Evolutionary conservation across 192 early-diverging fungal species (phyloP).

Genomic region (Backusella australiensis): DNA sequence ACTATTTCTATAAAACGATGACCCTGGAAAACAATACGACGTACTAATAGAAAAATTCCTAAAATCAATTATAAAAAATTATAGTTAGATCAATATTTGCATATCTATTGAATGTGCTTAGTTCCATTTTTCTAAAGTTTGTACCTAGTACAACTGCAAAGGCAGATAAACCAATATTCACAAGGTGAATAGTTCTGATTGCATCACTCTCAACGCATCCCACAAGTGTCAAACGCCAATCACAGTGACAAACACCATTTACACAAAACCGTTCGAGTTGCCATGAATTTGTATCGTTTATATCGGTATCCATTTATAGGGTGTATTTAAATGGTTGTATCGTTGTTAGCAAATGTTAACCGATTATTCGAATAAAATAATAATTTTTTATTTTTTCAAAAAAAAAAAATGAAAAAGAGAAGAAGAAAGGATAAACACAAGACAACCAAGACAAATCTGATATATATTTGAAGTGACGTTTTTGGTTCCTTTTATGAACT

Average conservation of each 20-base stretch:
- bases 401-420: background rate
- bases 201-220: conserved; percentile 21
- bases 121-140: background rate
- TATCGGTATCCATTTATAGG: background rate
- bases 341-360: background rate
- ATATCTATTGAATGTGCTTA: background rate
- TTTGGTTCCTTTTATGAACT: background rate
- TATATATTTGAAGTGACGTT: conserved; percentile 1
- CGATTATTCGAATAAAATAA: background rate
- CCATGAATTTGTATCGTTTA: background rate
- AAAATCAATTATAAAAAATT: background rate
- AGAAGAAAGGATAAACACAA: background rate
- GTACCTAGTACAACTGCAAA: conserved; percentile 23
- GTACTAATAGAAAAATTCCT: conserved; percentile 10
- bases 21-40: conserved; percentile 20
- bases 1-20: conserved; percentile 16
- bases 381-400: background rate
- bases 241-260: conserved; percentile 19
- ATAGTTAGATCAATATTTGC: background rate
- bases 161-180: conserved; percentile 16
- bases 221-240: conserved; percentile 15
- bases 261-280: conserved; percentile 5
- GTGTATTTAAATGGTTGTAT: background rate
- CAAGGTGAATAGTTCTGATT: conserved; percentile 14
- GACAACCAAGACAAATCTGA: background rate